These are phyloP conservation scores for Magnolia kwangsiensis DNA, from an alignment of 164 flowering plant species.

Conservation along the genomic window DNA sequence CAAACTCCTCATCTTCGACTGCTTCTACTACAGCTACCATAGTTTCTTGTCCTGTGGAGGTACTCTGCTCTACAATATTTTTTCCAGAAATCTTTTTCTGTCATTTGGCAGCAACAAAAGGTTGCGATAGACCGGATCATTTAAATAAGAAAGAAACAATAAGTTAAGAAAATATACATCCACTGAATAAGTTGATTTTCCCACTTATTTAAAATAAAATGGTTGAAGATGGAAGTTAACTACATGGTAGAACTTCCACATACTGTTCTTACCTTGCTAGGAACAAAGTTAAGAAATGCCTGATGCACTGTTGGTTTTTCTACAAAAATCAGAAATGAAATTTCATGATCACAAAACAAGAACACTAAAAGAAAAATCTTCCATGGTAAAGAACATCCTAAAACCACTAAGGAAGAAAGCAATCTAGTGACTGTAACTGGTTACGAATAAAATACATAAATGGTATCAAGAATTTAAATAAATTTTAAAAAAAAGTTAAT, in stretches of 20 bases:
- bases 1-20: too few species aligned
- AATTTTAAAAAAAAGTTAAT: too few species aligned
- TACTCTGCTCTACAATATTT: slow-evolving; percentile 93
- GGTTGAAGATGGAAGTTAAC: neutral
- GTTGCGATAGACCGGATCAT: neutral
- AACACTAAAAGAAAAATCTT: too few species aligned
- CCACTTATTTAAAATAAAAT: neutral
- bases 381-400: too few species aligned
- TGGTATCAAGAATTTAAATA: too few species aligned
- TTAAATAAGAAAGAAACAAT: neutral
- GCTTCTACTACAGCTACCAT: too few species aligned
- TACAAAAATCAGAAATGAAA: slow-evolving; percentile 74
- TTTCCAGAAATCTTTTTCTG: slow-evolving; percentile 87
- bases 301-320: slow-evolving; percentile 95
- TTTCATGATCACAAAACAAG: slow-evolving; percentile 6
- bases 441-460: too few species aligned
- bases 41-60: slow-evolving; percentile 55
- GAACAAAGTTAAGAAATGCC: slow-evolving; percentile 76
- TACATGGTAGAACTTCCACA: too few species aligned
- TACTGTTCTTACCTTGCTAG: slow-evolving; percentile 55
- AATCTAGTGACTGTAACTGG: too few species aligned
- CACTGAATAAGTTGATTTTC: neutral
- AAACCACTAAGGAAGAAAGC: too few species aligned
- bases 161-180: neutral
- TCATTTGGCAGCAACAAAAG: slow-evolving; percentile 45